Base-by-base conservation (phyloP, 73 alveolate species). In the Tetrahymena malaccensis region DNA sequence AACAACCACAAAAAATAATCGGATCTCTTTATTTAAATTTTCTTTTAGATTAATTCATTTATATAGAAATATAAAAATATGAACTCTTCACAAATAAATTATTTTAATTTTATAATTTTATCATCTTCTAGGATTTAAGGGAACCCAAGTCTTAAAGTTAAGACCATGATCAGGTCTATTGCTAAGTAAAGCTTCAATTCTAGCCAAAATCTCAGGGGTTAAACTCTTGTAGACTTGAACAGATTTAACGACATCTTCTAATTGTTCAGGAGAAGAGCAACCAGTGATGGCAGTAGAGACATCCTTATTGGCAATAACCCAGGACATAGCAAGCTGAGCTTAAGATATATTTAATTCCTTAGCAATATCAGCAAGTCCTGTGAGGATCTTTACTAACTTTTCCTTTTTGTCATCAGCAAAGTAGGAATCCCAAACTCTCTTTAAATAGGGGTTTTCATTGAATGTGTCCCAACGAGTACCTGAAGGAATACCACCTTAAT, bases 301-400 rank as follows among this genome's bases (percentile, higher is more conserved):
- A 85, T 98, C 99, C 43, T 96, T 96, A 94, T 98, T 98, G 34
- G 94, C 97, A 94, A 98, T 43, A 37, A 97, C 98, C 99, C 99
- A 98, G 55, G 99, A 99, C 94, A 98, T 96, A 15, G 99, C 98
- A 70, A 98, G 98, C 94, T 98, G 97, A 11, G 99, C 98, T 57
- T 97, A 93, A 37, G 99, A 56, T 57, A 97, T 96, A 35, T 96
- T 97, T 10, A 97, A 35, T 84, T 98, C 99, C 22, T 93, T 85
- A 37, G 99, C 98, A 40, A 98, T 85, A 10, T 96, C 97, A 16
- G 97, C 97, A 17, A 98, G 97, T 12, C 96, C 96, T 31, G 93
- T 96, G 22, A 95, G 94, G 44, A 95, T 43, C 55, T 93, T 95
- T 22, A 95, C 35, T 21, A 95, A 93, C 43, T 95, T 93, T 4